Evolutionary conservation across 2,329 filamentous ascomycete genomes (phyloP), one percentile per base, ranked within the genome.

Genomic region (Curvularia sp.): DNA sequence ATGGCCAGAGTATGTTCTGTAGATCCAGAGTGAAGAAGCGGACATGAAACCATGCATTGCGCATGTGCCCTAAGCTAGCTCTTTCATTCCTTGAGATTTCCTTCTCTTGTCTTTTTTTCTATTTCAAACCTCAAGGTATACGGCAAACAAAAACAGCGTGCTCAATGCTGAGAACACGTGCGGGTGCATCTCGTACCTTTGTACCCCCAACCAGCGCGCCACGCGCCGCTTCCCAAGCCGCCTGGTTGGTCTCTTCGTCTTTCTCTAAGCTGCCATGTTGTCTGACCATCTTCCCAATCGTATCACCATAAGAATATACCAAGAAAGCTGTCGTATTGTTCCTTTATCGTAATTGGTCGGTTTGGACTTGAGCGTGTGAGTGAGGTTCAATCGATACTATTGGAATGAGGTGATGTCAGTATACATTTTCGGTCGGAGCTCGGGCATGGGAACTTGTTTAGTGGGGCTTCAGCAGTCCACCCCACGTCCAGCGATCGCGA

Each of bases 221-320:
- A 62, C 83, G 83, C 2, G 83, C 83, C 35, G 89, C 90, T 69
- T 90, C 89, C 86, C 88, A 89, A 42, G 89, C 87, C 47, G 91
- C 91, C 56, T 85, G 82, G 62, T 85, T 85, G 49, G 89, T 86
- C 75, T 94, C 90, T 42, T 86, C 85, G 65, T 85, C 86, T 51
- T 85, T 85, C 13, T 69, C 75, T 70, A 89, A 79, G 62, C 82
- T 83, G 66, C 85, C 86, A 78, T 87, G 83, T 53, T 78, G 70
- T 63, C 78, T 79, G 81, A 86, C 72, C 55, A 65, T 72, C 20
- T 39, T 44, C 6, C 13, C 15, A 41, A 42, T 30, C 18, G 30
- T 18, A 22, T 15, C 22, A 46, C 26, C 24, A 57, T 42, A 15
- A 30, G 18, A 46, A 8, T 5, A 13, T 13, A 3, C 10, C 9